phyloP scores from a whole-genome alignment of 208 protist species.

The Trypanosoma cruzi region DNA sequence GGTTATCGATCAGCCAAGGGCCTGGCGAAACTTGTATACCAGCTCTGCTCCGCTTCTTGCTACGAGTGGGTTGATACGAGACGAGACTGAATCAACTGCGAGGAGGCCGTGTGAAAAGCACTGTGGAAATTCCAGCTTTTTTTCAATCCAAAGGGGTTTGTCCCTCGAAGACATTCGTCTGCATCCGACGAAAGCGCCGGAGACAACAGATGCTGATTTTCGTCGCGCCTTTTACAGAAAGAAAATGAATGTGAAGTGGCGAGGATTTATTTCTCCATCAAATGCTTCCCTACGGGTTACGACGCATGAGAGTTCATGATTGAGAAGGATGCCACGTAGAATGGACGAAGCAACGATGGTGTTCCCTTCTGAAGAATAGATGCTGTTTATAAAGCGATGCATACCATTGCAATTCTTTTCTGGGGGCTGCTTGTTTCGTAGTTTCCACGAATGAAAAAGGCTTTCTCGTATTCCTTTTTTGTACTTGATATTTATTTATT shows the following conservation, averaged over 20 bases:
- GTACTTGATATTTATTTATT: too few relatives aligned
- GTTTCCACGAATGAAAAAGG: too few relatives aligned
- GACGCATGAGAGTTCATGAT: background rate
- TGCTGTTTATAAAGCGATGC: too few relatives aligned
- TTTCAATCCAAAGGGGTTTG: background rate
- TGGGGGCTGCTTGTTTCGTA: too few relatives aligned
- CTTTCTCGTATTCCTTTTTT: too few relatives aligned
- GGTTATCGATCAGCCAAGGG: conserved; percentile 19
- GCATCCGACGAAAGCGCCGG: conserved; percentile 12
- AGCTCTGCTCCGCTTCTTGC: conserved; percentile 32
- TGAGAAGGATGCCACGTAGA: too few relatives aligned
- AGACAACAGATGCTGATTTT: background rate
- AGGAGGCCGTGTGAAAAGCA: background rate
- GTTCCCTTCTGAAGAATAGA: too few relatives aligned
- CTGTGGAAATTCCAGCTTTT: background rate
- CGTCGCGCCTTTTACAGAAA: background rate
- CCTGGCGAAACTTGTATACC: conserved; percentile 46
- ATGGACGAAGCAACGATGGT: too few relatives aligned
- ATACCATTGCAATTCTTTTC: too few relatives aligned
- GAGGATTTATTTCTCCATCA: conserved; percentile 13
- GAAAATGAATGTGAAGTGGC: conserved; percentile 14
- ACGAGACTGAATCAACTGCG: background rate
- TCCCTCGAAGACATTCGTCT: conserved; percentile 20
- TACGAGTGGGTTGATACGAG: background rate
- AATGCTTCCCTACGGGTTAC: background rate